Evolutionary conservation across 192 early-diverging fungal genomes (phyloP), one percentile per base, ranked within the genome.

Genomic region (Linnemannia schmuckeri): DNA sequence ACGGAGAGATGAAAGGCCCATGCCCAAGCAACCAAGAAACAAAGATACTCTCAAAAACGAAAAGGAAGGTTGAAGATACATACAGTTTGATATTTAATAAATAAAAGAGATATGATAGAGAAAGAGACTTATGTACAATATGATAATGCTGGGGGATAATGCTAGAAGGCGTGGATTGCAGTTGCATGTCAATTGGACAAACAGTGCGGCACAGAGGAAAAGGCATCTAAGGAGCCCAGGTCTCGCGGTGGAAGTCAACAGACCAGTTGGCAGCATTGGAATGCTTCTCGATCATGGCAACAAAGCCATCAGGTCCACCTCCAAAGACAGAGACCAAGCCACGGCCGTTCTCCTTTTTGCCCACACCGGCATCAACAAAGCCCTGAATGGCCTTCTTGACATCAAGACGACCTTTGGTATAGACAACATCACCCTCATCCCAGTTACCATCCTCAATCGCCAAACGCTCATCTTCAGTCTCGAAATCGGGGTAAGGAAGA

Each of bases 361-460:
- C 85, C 7, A 87, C 85, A 61, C 85, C 85, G 24, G 85, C 79
- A 10, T 81, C 79, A 22, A 87, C 85, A 75, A 87, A 87, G 47
- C 66, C 63, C 49, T 87, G 85, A 54, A 87, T 81, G 10, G 57
- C 76, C 76, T 81, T 81, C 85, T 87, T 87, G 63, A 87, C 85
- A 81, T 87, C 85, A 17, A 87, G 27, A 30, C 85, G 85, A 24
- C 85, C 85, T 40, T 77, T 73, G 10, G 85, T 63, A 73, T 87
- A 87, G 22, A 87, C 76, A 8, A 87, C 85, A 81, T 87, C 85
- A 18, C 85, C 85, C 42, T 87, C 85, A 37, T 87, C 85, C 85
- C 85, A 87, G 79, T 87, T 87, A 15, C 85, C 85, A n/a, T 87
- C 85, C 76, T 87, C 85, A 57, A 71, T 52, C 27, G 79, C 18